phyloP scores from a whole-genome alignment of 345 rosid genomes.

The Stellera chamaejasme region DNA sequence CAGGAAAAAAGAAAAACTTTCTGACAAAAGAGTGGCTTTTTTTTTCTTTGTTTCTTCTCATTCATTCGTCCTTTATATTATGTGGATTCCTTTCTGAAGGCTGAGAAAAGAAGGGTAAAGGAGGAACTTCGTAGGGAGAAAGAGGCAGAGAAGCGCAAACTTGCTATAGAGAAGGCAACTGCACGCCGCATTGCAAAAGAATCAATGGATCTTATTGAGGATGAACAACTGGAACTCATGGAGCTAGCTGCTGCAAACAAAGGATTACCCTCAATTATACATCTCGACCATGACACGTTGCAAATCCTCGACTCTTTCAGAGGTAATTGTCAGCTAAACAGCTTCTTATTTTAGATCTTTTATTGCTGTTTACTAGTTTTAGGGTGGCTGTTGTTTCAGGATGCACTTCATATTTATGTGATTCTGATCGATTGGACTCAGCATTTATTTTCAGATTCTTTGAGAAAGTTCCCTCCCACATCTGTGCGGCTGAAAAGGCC shows the following conservation, averaged over 20 bases:
- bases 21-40: slow-evolving; percentile 4
- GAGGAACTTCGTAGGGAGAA: slow-evolving; percentile 87
- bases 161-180: slow-evolving; percentile 95
- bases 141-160: slow-evolving; percentile 75
- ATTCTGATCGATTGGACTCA: background rate
- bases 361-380: background rate
- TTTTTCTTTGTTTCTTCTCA: slow-evolving; percentile 11
- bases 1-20: slow-evolving; percentile 1
- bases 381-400: background rate
- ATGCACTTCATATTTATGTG: background rate
- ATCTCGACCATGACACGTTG: slow-evolving; percentile 75
- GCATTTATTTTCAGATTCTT: slow-evolving; percentile 43
- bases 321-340: slow-evolving; percentile 34
- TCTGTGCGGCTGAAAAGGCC: slow-evolving; percentile 63
- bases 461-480: slow-evolving; percentile 66
- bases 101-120: slow-evolving; percentile 79
- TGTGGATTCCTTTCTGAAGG: slow-evolving; percentile 28
- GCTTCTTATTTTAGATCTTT: background rate
- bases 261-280: slow-evolving; percentile 63
- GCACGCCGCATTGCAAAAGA: slow-evolving; percentile 97
- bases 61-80: background rate
- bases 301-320: slow-evolving; percentile 78
- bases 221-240: slow-evolving; percentile 98
- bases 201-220: slow-evolving; percentile 97
- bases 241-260: slow-evolving; percentile 88